Base-by-base conservation (phyloP, 768 basidiomycete genomes). In the Hydnomerulius pinastri region DNA sequence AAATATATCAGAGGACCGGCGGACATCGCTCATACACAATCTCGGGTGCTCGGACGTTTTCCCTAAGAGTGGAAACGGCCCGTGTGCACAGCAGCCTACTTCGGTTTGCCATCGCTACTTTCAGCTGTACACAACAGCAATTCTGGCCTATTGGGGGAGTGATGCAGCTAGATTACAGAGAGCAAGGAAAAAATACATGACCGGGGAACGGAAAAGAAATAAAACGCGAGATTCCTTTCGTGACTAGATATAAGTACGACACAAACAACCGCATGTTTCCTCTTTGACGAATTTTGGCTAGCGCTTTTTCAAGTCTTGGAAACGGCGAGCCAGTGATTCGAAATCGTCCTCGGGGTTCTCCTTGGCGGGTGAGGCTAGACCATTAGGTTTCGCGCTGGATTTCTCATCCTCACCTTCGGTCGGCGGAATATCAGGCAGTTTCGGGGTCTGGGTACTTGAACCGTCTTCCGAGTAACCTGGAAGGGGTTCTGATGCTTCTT, bases 271-370 rank as follows among this genome's bases (percentile, higher is more conserved):
- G 40, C 25, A 43, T 20, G n/a, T 29, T 30, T 35, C 33, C 39
- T 33, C 21, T 46, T 35, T 29, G 6, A 25, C 44, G 2, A 29
- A 17, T 36, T 18, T 47, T 40, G 30, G 23, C 70, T 68, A 91
- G 40, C 83, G 82, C 71, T 90, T 91, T 76, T 95, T 97, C 59
- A 97, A 71, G 24, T 83, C 86, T 53, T 88, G 91, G 61, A 97
- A 96, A 50, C 94, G 82, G 66, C 80, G 83, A 43, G 86, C 73
- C 43, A 97, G 74, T 18, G 81, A 75, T 32, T 87, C 86, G 59
- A 92, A 90, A 50, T 87, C 87, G 58, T 92, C 85, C 63, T 82
- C 79, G 43, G 68, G 62, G 33, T 60, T 49, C 32, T 64, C 56
- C 25, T 57, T 58, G 6, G 48, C 37, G 29, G 55, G 20, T 20